Evolutionary conservation across 345 rosid genomes (phyloP).

Genomic region (Cardamine occulta): DNA sequence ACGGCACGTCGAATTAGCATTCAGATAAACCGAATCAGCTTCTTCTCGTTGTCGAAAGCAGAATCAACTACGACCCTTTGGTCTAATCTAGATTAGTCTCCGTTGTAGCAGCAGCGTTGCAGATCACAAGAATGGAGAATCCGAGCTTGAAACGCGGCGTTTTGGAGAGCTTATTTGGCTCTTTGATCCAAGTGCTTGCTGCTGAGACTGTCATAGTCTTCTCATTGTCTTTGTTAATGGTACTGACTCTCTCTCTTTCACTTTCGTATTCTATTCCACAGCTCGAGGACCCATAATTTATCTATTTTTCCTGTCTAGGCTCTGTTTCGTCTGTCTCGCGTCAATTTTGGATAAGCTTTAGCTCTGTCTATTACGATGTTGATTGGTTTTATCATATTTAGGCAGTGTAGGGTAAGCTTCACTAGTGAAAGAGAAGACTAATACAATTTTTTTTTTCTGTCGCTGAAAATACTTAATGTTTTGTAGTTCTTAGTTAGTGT

Average conservation of each 20-base stretch:
- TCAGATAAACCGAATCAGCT: not conserved
- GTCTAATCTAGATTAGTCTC: not conserved
- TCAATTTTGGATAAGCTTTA: not conserved
- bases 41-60: conserved; percentile 5
- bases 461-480: not conserved
- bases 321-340: not conserved
- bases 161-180: not conserved
- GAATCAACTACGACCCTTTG: not conserved
- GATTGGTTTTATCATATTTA: not conserved
- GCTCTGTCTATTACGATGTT: not conserved
- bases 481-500: not conserved
- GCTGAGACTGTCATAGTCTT: too few species aligned
- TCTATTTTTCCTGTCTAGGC: not conserved
- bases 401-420: not conserved
- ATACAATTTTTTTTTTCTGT: too few species aligned
- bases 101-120: too few species aligned
- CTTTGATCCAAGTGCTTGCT: not conserved
- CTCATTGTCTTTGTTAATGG: conserved; percentile 7
- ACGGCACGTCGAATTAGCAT: not conserved
- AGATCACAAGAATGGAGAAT: conserved; percentile 13
- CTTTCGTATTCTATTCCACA: not conserved
- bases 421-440: too few species aligned
- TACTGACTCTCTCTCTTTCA: not conserved
- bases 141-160: conserved; percentile 16
- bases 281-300: not conserved